Evolutionary conservation across 73 alveolate genomes (phyloP), one percentile per base, ranked within the genome.

Genomic region (Paramecium caudatum): DNA sequence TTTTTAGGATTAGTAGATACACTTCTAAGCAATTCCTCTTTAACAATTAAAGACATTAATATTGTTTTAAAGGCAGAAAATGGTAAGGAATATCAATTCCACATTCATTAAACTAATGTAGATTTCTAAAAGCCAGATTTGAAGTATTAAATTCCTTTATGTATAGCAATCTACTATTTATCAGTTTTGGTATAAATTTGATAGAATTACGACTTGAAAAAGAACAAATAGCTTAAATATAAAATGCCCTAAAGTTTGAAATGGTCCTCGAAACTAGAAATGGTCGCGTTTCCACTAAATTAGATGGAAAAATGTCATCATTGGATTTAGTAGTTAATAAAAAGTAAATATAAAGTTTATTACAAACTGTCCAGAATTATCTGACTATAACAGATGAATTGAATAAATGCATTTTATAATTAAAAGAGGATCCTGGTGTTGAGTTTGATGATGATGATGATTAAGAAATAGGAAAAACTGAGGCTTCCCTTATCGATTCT

Each of bases 1-100:
- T 74, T 74, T 4, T 74, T 74, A 27, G 65, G 47, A n/a, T 45
- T 74, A 25, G 47, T 74, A 7, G 88, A 74, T 19, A 74, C 88
- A 15, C 19, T 74, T 21, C 43, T 74, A 43, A 39, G 88, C 19
- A 74, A 74, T 45, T 74, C 88, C n/a, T 74, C 69, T 0, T 19
- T 74, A 5, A 39, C 62, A 0, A 74, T 74, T 10, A 10, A 74
- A 9, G 43, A 45, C 12, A 65, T 65, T 65, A 43, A 65, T 4
- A 15, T 65, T 6, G 55, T 65, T 33, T 33, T 65, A 30, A 13
- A 5, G 13, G 47, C 50, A 15, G 49, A 65, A 36, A 49, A 36
- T 16, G 83, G 83, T 16, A 65, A 65, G 3, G 0, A 65, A 65
- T 65, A 33, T 12, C 16, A 65, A 36, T 65, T 65, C 25, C 25